Conservation (phyloP, 176 grass and related monocot species). For the Stipa capillata region DNA sequence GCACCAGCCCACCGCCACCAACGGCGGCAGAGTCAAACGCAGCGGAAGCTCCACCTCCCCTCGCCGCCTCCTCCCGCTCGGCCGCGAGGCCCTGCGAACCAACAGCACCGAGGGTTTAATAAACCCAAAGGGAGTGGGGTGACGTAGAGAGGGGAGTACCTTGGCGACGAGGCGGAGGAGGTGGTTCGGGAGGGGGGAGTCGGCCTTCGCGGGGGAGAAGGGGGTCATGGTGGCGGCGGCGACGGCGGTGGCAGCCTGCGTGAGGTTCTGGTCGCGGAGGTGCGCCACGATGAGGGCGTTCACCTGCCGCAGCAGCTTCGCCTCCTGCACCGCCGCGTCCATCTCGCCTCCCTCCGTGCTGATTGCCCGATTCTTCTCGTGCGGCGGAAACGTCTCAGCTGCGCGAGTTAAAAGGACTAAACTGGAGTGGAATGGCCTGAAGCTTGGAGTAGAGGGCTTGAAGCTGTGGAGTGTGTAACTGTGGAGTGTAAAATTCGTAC, state of each 20-base stretch:
- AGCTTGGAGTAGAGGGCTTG: neutral
- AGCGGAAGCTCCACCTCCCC: conserved; percentile 42
- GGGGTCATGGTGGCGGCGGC: conserved; percentile 85
- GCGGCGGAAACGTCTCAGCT: no score
- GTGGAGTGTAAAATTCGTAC: no score
- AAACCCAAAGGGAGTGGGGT: neutral
- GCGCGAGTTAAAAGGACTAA: no score
- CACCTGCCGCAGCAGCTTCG: conserved; percentile 75
- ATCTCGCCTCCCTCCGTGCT: conserved; percentile 10
- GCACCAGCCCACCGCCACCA: conserved; percentile 15
- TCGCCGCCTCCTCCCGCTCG: conserved; percentile 55
- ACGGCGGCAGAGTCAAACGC: conserved; percentile 22
- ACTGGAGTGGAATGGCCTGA: no score
- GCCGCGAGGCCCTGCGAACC: conserved; percentile 70
- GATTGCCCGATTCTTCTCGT: no score
- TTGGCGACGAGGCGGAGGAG: conserved; percentile 85
- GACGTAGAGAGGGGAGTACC: conserved; percentile 18
- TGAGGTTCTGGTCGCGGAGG: conserved; percentile 76
- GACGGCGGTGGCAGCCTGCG: conserved; percentile 64
- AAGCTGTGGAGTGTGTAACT: no score
- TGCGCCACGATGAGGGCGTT: conserved; percentile 76
- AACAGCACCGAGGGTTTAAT: conserved; percentile 1
- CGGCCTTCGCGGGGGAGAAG: conserved; percentile 34
- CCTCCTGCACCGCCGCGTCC: conserved; percentile 83
- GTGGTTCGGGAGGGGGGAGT: conserved; percentile 29